phyloP scores from a whole-genome alignment of 306 rosid genomes.

The Alnus rubra region DNA sequence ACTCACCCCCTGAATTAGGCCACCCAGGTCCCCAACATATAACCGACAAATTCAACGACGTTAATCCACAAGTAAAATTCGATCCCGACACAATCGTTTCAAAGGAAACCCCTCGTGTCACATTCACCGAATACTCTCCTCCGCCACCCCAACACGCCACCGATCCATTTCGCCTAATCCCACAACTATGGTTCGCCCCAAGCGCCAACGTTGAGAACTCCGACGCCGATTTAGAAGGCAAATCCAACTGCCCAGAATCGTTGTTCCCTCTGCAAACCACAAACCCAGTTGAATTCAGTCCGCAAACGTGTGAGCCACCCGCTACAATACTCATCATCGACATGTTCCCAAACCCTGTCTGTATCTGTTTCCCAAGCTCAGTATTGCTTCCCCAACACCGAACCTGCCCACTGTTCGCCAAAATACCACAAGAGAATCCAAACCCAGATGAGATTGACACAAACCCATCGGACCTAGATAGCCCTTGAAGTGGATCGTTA shows the following conservation, averaged over 20 bases:
- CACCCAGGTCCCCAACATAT: constrained; percentile 92
- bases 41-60: constrained; percentile 42
- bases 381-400: constrained; percentile 64
- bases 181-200: constrained; percentile 75
- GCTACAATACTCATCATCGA: constrained; percentile 61
- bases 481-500: neutral
- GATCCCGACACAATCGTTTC: constrained; percentile 68
- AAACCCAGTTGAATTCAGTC: constrained; percentile 59
- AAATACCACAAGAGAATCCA: constrained; percentile 82
- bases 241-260: constrained; percentile 49
- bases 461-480: constrained; percentile 39
- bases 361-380: constrained; percentile 27
- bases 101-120: constrained; percentile 37
- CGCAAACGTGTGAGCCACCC: constrained; percentile 73
- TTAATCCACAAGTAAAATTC: constrained; percentile 77
- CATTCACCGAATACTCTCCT: constrained; percentile 38
- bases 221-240: constrained; percentile 43
- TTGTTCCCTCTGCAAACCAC: constrained; percentile 61
- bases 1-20: constrained; percentile 34
- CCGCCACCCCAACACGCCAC: constrained; percentile 81
- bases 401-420: constrained; percentile 24
- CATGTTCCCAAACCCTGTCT: constrained; percentile 47
- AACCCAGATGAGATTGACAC: constrained; percentile 72
- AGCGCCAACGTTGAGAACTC: constrained; percentile 53
- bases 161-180: constrained; percentile 46